These are phyloP conservation scores for Hortiboletus campestris DNA, from an alignment of 768 basidiomycete genomes.

Conservation along the genomic window DNA sequence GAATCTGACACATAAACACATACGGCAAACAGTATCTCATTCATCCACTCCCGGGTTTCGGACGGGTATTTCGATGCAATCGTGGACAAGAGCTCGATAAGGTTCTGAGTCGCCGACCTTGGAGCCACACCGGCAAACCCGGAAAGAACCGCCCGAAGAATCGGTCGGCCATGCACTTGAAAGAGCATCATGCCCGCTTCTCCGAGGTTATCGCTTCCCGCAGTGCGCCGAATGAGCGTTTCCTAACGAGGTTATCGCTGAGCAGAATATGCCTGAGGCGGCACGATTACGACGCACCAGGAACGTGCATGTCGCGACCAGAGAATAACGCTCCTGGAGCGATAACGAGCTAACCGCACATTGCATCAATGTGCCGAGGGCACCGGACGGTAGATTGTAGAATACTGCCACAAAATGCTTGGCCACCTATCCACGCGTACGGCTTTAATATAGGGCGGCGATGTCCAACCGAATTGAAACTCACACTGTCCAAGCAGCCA, in stretches of 20 bases:
- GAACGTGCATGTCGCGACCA: slow-evolving; percentile 80
- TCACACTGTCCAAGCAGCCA: slow-evolving; percentile 71
- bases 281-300: slow-evolving; percentile 50
- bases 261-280: background rate
- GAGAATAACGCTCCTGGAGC: slow-evolving; percentile 81
- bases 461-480: slow-evolving; percentile 20
- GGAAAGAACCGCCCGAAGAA: slow-evolving; percentile 70
- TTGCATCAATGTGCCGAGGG: slow-evolving; percentile 66
- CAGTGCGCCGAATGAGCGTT: slow-evolving; percentile 63
- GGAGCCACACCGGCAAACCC: slow-evolving; percentile 87
- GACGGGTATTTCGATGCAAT: slow-evolving; percentile 57
- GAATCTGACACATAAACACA: slow-evolving; percentile 9
- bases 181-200: slow-evolving; percentile 53
- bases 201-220: slow-evolving; percentile 58
- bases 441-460: background rate
- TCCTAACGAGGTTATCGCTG: slow-evolving; percentile 38
- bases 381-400: slow-evolving; percentile 59
- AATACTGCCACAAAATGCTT: slow-evolving; percentile 61
- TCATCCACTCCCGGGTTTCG: slow-evolving; percentile 67
- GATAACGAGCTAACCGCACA: slow-evolving; percentile 65
- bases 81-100: slow-evolving; percentile 77
- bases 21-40: slow-evolving; percentile 68
- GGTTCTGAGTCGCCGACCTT: slow-evolving; percentile 75
- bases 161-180: slow-evolving; percentile 53
- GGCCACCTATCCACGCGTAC: slow-evolving; percentile 35